Percentiles rank a stretch among this genome's conserved stretches.
Evolutionary conservation across 129 eudicot genomes (phyloP).

Genomic region (Deinandra increscens): DNA sequence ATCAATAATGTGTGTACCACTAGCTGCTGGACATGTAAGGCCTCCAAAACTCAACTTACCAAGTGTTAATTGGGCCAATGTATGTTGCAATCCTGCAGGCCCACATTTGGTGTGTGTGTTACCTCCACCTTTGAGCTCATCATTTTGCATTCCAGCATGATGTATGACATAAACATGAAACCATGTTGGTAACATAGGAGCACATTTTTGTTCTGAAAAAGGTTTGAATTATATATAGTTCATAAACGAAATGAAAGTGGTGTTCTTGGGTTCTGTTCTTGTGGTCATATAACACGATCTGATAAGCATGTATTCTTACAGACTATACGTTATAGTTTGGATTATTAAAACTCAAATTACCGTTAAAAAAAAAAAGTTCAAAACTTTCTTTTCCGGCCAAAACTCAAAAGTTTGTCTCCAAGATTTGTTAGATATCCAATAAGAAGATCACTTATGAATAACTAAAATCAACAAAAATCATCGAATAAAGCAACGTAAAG

Average conservation of each 20-base stretch:
- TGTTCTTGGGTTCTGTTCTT: too few relatives aligned
- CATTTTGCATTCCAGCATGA: conserved; percentile 85
- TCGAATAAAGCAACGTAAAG: not conserved
- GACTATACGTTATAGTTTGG: too few relatives aligned
- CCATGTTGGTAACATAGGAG: too few relatives aligned
- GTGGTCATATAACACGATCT: too few relatives aligned
- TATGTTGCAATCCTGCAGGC: conserved; percentile 91
- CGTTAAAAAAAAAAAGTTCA: too few relatives aligned
- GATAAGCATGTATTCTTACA: too few relatives aligned
- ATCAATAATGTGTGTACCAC: conserved; percentile 80
- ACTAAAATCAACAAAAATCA: conserved; percentile 17
- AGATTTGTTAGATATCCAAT: too few relatives aligned
- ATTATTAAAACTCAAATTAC: too few relatives aligned
- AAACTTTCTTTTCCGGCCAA: not conserved
- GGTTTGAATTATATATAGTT: too few relatives aligned
- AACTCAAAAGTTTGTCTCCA: too few relatives aligned
- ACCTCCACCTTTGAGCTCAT: conserved; percentile 88
- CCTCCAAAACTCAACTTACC: conserved; percentile 90
- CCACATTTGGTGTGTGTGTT: conserved; percentile 90
- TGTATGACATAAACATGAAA: not conserved
- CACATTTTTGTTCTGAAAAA: too few relatives aligned
- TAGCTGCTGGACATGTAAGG: conserved; percentile 84
- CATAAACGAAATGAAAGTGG: too few relatives aligned
- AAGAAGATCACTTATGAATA: conserved; percentile 10
- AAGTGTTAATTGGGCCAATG: conserved; percentile 57